phyloP scores from a whole-genome alignment of 805 yeast genomes.

The Candida montana region DNA sequence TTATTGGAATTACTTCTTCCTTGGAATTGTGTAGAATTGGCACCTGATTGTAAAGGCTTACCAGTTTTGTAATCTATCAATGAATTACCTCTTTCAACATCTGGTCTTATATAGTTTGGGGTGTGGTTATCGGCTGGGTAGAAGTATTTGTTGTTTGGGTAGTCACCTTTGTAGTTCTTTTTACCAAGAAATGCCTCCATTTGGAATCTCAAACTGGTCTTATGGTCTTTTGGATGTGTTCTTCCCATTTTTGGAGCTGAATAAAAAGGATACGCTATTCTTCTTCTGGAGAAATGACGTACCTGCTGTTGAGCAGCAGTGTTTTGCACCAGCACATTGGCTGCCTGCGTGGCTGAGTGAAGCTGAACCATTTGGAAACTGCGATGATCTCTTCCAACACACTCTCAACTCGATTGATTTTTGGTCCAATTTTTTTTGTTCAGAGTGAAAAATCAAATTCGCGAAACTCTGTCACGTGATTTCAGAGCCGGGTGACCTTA shows the following conservation, averaged over 20 bases:
- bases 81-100: slow-evolving; percentile 37
- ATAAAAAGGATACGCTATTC: slow-evolving; percentile 49
- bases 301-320: slow-evolving; percentile 28
- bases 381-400: not conserved
- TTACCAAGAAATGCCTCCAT: slow-evolving; percentile 80
- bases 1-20: slow-evolving; percentile 9
- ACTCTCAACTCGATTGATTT: not conserved
- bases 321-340: slow-evolving; percentile 8
- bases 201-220: slow-evolving; percentile 53
- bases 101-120: slow-evolving; percentile 68
- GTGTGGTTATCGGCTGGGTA: slow-evolving; percentile 60
- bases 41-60: slow-evolving; percentile 23
- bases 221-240: slow-evolving; percentile 36
- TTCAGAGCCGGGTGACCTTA: too few species aligned
- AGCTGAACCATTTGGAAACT: slow-evolving; percentile 2
- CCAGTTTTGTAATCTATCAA: slow-evolving; percentile 31
- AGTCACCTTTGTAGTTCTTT: slow-evolving; percentile 76
- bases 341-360: slow-evolving; percentile 3
- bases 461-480: not conserved
- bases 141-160: slow-evolving; percentile 68
- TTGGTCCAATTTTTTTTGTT: not conserved
- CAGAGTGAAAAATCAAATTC: too few species aligned
- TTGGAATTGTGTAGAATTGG: slow-evolving; percentile 2
- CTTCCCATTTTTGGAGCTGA: slow-evolving; percentile 39
- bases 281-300: slow-evolving; percentile 44